Conservation (phyloP, 805 yeast species). For the Yarrowia deformans region DNA sequence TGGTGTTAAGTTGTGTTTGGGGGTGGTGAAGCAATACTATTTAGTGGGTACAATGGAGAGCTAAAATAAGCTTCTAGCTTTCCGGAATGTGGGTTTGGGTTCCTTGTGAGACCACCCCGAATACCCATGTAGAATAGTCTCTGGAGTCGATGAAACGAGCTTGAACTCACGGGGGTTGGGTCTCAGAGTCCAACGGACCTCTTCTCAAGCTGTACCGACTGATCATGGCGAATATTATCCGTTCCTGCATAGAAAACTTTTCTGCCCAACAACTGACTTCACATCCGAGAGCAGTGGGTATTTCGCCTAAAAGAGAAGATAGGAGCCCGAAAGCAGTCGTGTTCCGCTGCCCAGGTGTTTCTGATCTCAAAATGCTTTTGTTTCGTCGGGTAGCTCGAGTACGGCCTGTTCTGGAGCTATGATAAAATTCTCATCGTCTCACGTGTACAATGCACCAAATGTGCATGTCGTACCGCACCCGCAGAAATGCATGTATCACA, state of each 20-base stretch:
- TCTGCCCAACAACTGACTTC: constrained; percentile 1
- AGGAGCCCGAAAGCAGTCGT: background rate
- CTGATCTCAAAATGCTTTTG: background rate
- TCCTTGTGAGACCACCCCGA: background rate
- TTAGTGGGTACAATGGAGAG: constrained; percentile 16
- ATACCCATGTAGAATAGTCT: background rate
- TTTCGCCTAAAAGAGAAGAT: background rate
- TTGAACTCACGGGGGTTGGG: background rate
- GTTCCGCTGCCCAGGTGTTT: background rate
- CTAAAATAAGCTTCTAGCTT: constrained; percentile 3
- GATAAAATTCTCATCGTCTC: constrained; percentile 4
- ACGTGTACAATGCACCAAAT: constrained; percentile 27
- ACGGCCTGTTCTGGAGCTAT: background rate
- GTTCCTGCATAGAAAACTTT: constrained; percentile 34
- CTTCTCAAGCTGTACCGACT: background rate
- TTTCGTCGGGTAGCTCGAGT: background rate
- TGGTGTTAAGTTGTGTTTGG: constrained; percentile 9
- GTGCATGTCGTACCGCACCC: constrained; percentile 9
- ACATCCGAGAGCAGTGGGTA: too few relatives aligned
- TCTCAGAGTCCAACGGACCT: background rate
- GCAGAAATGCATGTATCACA: constrained; percentile 3
- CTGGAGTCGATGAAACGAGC: background rate
- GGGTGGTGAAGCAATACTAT: constrained; percentile 11
- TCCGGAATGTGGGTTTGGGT: constrained; percentile 28
- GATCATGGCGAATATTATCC: background rate